Percentiles rank a stretch among this genome's conserved stretches.
phyloP scores from a whole-genome alignment of 2,329 filamentous ascomycete species.

The Stemphylium beticola region DNA sequence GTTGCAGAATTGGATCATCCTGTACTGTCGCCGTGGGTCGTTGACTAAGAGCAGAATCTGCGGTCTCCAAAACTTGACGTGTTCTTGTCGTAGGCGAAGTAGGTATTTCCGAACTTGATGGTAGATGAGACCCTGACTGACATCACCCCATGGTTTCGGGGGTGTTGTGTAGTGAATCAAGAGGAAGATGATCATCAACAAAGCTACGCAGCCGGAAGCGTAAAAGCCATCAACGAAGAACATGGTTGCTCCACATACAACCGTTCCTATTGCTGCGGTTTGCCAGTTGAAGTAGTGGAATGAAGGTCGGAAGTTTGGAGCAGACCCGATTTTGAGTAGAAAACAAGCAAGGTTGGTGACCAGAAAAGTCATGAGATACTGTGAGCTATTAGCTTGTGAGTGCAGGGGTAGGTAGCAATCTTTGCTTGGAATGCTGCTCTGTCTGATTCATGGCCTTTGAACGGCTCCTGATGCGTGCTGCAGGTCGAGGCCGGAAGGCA shows the following conservation, averaged over 20 bases:
- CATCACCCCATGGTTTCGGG: conserved; percentile 88
- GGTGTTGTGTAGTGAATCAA: conserved; percentile 85
- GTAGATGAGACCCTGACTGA: conserved; percentile 88
- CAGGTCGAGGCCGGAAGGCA: background rate
- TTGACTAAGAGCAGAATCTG: conserved; percentile 86
- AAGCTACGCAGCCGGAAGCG: conserved; percentile 74
- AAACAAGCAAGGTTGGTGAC: conserved; percentile 90
- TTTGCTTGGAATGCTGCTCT: too few species aligned
- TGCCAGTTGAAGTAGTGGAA: conserved; percentile 91
- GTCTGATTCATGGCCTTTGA: too few species aligned
- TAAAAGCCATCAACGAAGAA: conserved; percentile 88
- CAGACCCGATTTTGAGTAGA: conserved; percentile 82
- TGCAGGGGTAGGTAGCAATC: background rate
- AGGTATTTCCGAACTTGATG: conserved; percentile 88
- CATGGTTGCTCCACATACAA: conserved; percentile 82
- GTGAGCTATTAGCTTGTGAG: background rate
- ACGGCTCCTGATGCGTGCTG: too few species aligned
- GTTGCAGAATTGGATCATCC: conserved; percentile 89
- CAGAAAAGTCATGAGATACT: conserved; percentile 87
- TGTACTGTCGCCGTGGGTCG: conserved; percentile 79
- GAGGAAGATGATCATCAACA: conserved; percentile 78
- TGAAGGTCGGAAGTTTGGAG: conserved; percentile 85
- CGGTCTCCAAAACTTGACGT: conserved; percentile 92
- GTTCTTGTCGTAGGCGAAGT: conserved; percentile 80
- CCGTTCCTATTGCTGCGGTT: conserved; percentile 74